Conservation (phyloP, 768 basidiomycete species). For the Termitomyces sp. region DNA sequence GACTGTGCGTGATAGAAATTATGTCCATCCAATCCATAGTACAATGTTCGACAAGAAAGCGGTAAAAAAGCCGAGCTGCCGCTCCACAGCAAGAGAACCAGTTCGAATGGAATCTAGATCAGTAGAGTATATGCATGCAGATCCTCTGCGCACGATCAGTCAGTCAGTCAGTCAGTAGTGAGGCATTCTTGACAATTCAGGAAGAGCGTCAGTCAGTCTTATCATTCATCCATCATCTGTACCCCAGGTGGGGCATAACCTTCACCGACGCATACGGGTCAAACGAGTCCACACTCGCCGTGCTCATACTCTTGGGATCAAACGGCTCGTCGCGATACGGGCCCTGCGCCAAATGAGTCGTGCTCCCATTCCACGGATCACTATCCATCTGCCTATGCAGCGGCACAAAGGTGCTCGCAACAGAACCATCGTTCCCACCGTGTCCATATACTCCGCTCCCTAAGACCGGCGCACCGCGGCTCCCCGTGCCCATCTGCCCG, state of each 20-base stretch:
- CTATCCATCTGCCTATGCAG: constrained; percentile 54
- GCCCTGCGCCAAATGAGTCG: constrained; percentile 32
- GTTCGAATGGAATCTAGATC: neutral
- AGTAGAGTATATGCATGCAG: neutral
- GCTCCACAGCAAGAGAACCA: neutral
- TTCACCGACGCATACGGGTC: constrained; percentile 29
- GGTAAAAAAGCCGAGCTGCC: neutral
- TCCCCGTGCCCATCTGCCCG: constrained; percentile 23
- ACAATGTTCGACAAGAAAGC: constrained; percentile 1
- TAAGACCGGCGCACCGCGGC: constrained; percentile 13
- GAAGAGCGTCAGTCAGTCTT: neutral
- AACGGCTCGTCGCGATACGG: constrained; percentile 26
- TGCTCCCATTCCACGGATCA: constrained; percentile 54
- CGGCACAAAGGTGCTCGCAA: constrained; percentile 68
- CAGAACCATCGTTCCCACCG: constrained; percentile 27
- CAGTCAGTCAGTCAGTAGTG: neutral
- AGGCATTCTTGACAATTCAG: no score
- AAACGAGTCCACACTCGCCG: constrained; percentile 19
- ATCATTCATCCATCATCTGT: neutral
- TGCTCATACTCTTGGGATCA: neutral
- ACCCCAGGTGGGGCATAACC: neutral
- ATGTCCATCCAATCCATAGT: constrained; percentile 5
- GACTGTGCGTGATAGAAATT: neutral
- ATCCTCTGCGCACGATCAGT: neutral
- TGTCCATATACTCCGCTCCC: constrained; percentile 19